Conservation (phyloP, 179 eudicot species). For the Actinidia arguta region DNA sequence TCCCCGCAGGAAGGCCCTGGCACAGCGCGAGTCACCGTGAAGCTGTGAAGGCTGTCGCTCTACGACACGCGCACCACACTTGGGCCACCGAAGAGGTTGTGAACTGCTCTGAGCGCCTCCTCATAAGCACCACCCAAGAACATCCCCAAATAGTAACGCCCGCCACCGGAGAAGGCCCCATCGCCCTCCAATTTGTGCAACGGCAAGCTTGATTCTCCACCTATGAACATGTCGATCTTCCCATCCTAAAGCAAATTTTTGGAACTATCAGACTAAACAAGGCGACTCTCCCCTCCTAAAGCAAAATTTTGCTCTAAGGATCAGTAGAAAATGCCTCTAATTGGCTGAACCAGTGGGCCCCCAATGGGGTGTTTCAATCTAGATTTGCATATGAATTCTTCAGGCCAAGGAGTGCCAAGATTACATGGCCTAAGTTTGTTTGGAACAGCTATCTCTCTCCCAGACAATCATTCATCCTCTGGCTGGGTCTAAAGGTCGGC, state of each 20-base stretch:
- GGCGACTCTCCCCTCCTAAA: too few species aligned
- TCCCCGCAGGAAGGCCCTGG: slow-evolving; percentile 83
- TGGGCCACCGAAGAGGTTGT: slow-evolving; percentile 93
- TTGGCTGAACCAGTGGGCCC: too few species aligned
- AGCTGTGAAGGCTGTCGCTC: slow-evolving; percentile 85
- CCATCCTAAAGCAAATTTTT: slow-evolving; percentile 63
- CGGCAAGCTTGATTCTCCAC: slow-evolving; percentile 80
- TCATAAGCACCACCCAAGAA: slow-evolving; percentile 96
- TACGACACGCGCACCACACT: slow-evolving; percentile 86
- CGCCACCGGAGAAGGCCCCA: slow-evolving; percentile 35
- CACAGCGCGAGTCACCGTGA: slow-evolving; percentile 79
- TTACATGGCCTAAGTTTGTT: too few species aligned
- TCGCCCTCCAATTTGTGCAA: slow-evolving; percentile 63
- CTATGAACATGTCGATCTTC: slow-evolving; percentile 84
- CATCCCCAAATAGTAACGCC: slow-evolving; percentile 84
- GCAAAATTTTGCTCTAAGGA: too few species aligned
- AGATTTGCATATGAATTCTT: too few species aligned
- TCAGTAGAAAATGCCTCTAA: too few species aligned
- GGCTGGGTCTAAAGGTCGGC: too few species aligned
- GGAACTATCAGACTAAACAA: too few species aligned
- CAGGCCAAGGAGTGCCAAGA: too few species aligned
- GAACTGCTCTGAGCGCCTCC: slow-evolving; percentile 96
- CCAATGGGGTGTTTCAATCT: too few species aligned
- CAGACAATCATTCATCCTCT: too few species aligned
- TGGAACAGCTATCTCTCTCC: too few species aligned